These are phyloP conservation scores for Xerocomellus amylosporus DNA, from an alignment of 768 basidiomycete species.

Conservation along the genomic window DNA sequence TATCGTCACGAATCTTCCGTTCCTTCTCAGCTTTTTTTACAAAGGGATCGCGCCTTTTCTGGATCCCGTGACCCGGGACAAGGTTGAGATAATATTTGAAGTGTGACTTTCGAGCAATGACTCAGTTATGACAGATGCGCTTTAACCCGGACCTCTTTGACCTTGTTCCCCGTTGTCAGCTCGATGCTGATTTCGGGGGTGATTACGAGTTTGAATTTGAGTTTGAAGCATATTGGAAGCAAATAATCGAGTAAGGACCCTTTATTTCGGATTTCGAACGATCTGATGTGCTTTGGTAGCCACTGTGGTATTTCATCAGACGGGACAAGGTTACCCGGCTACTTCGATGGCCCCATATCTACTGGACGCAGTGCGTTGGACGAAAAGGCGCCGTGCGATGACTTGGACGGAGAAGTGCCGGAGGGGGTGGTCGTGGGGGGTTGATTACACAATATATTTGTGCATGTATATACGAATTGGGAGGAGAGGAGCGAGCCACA, in stretches of 20 bases:
- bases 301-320: conserved; percentile 56
- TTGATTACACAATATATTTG: conserved; percentile 28
- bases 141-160: conserved; percentile 83
- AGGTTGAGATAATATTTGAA: conserved; percentile 42
- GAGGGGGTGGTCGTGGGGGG: background rate
- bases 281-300: conserved; percentile 31
- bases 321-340: conserved; percentile 43
- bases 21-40: conserved; percentile 71
- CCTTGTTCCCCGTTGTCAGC: conserved; percentile 69
- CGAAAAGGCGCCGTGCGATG: background rate
- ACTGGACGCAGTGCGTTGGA: background rate
- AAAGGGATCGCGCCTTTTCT: conserved; percentile 84
- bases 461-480: conserved; percentile 15
- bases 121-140: conserved; percentile 55
- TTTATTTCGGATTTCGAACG: background rate
- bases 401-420: background rate
- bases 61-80: conserved; percentile 85
- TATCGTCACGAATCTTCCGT: conserved; percentile 77
- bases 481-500: conserved; percentile 15
- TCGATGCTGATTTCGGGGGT: conserved; percentile 84
- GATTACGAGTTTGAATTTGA: conserved; percentile 73
- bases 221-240: conserved; percentile 72
- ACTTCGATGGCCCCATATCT: conserved; percentile 26
- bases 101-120: background rate
- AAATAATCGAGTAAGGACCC: conserved; percentile 60